These are phyloP conservation scores for Bipolaris gigantea DNA, from an alignment of 2,329 filamentous ascomycete genomes.

Conservation along the genomic window DNA sequence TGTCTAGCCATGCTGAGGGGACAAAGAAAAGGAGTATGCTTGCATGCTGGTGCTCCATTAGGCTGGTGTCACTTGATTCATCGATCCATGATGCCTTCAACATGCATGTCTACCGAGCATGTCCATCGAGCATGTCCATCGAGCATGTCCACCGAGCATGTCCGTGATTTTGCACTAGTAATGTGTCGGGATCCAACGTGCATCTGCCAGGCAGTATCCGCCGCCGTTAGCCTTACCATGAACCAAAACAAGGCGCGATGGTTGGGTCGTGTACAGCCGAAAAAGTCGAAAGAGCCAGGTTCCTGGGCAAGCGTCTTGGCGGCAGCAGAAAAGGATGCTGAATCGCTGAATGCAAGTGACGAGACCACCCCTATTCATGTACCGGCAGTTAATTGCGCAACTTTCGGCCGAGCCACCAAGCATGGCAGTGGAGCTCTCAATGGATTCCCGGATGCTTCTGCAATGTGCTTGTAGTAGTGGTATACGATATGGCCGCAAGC, in stretches of 20 bases:
- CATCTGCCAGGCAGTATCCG: not conserved
- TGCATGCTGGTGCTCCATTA: too few species aligned
- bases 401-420: constrained; percentile 2
- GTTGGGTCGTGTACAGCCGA: not conserved
- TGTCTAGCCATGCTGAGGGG: not conserved
- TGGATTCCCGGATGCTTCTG: not conserved
- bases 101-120: not conserved
- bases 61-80: not conserved
- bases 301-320: constrained; percentile 8
- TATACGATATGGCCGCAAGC: not conserved
- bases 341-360: not conserved
- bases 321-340: not conserved
- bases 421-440: not conserved
- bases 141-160: too few species aligned
- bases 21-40: not conserved
- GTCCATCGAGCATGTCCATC: too few species aligned
- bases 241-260: not conserved
- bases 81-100: not conserved
- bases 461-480: too few species aligned
- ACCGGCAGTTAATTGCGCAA: not conserved
- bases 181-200: not conserved
- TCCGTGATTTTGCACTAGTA: not conserved
- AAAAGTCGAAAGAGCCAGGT: not conserved
- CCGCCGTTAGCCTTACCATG: not conserved
- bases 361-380: not conserved